Evolutionary conservation across 2,329 filamentous ascomycete genomes (phyloP).

Genomic region (Aspergillus tubingensis): DNA sequence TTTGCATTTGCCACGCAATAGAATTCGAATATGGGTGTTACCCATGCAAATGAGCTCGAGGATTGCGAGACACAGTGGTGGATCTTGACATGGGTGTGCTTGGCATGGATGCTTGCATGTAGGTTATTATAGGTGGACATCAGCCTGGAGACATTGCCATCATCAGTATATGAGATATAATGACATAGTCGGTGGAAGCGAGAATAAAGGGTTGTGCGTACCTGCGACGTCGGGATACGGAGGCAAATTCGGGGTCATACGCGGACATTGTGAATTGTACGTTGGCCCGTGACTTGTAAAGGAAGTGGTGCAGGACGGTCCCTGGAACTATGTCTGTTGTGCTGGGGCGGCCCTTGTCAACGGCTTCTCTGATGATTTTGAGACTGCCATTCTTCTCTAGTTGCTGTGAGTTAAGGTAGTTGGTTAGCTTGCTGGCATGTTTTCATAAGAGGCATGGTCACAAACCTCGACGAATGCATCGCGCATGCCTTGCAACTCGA

Average conservation of each 20-base stretch:
- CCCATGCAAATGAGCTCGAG: conserved; percentile 82
- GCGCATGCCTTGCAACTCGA: conserved; percentile 74
- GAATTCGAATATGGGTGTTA: conserved; percentile 86
- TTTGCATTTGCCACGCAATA: conserved; percentile 88
- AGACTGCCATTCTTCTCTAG: conserved; percentile 76
- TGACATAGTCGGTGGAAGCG: not conserved
- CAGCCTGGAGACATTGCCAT: conserved; percentile 49
- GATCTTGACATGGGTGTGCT: conserved; percentile 81
- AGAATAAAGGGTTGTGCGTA: conserved; percentile 31
- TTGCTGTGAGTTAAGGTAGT: conserved; percentile 51
- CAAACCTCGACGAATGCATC: conserved; percentile 60
- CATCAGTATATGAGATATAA: not conserved
- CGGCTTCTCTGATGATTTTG: conserved; percentile 70
- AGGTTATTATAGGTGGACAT: conserved; percentile 84
- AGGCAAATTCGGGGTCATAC: conserved; percentile 68
- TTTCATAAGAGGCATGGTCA: not conserved
- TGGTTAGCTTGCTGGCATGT: conserved; percentile 28
- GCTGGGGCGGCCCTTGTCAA: conserved; percentile 68
- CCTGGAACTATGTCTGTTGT: conserved; percentile 77
- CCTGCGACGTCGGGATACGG: conserved; percentile 63
- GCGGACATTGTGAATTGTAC: conserved; percentile 95
- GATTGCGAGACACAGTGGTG: conserved; percentile 76
- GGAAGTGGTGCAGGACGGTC: conserved; percentile 80
- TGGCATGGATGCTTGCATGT: conserved; percentile 81
- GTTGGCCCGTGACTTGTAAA: conserved; percentile 92